These are phyloP conservation scores for Ogataea ganodermae DNA, from an alignment of 805 yeast species.

Conservation along the genomic window DNA sequence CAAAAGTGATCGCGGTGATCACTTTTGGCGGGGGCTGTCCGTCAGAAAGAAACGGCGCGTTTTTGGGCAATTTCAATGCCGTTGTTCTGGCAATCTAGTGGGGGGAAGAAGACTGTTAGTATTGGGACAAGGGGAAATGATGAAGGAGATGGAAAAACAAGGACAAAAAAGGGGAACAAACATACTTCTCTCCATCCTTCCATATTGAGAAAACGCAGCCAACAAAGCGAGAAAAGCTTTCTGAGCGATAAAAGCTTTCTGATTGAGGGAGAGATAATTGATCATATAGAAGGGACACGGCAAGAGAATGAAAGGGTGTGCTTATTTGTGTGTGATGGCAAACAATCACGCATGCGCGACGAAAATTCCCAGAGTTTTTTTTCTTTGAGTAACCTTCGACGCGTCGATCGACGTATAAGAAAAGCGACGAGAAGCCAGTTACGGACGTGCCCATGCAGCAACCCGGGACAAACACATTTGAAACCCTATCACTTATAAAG, in stretches of 20 bases:
- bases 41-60: slow-evolving; percentile 17
- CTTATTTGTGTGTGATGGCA: neutral
- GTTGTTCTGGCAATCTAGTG: slow-evolving; percentile 37
- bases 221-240: slow-evolving; percentile 1
- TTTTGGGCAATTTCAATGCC: slow-evolving; percentile 29
- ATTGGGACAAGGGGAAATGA: neutral
- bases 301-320: neutral
- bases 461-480: no score
- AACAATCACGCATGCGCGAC: neutral
- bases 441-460: no score
- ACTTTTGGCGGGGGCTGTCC: slow-evolving; percentile 25
- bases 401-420: slow-evolving; percentile 1
- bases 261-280: neutral
- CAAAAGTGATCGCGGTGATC: slow-evolving; percentile 52
- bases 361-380: neutral
- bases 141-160: neutral
- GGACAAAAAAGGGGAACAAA: slow-evolving; percentile 11
- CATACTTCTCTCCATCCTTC: slow-evolving; percentile 56
- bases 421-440: neutral
- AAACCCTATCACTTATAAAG: no score
- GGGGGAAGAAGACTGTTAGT: neutral
- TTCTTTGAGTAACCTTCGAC: neutral
- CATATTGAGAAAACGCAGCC: slow-evolving; percentile 32
- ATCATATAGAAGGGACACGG: neutral
- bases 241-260: neutral